Conservation (phyloP, 169 alveolate genomes). For the Plasmodium knowlesi region DNA sequence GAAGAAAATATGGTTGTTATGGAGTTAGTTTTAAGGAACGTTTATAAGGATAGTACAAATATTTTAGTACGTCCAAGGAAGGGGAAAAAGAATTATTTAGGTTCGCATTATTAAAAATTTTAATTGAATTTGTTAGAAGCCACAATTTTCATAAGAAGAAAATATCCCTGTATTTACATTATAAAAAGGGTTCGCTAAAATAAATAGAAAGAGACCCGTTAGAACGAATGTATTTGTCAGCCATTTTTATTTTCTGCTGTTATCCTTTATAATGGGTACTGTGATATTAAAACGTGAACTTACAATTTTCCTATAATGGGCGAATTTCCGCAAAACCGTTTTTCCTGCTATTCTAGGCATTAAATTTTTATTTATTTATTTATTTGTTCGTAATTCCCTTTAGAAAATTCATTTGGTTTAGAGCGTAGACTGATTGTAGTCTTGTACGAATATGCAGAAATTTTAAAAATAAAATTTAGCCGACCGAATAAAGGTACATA, state of each 20-base stretch:
- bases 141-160: background rate
- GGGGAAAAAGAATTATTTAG: background rate
- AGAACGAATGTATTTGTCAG: background rate
- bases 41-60: background rate
- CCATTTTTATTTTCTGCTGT: background rate
- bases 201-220: background rate
- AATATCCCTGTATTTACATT: background rate
- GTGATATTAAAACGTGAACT: background rate
- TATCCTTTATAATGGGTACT: background rate
- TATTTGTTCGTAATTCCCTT: background rate
- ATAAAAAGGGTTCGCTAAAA: background rate
- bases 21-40: background rate
- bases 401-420: background rate
- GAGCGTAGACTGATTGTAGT: background rate
- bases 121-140: background rate
- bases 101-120: background rate
- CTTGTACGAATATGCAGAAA: background rate
- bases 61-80: background rate
- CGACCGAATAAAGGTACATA: background rate
- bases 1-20: too few species aligned
- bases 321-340: background rate
- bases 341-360: background rate
- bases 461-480: background rate
- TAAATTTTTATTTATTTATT: too few species aligned
- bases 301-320: background rate